A percentile compares a stretch with the other conserved stretches of the same genome.
These are phyloP conservation scores for Singerocomus rubriflavus DNA, from an alignment of 1,284 basidiomycete species.

Conservation along the genomic window DNA sequence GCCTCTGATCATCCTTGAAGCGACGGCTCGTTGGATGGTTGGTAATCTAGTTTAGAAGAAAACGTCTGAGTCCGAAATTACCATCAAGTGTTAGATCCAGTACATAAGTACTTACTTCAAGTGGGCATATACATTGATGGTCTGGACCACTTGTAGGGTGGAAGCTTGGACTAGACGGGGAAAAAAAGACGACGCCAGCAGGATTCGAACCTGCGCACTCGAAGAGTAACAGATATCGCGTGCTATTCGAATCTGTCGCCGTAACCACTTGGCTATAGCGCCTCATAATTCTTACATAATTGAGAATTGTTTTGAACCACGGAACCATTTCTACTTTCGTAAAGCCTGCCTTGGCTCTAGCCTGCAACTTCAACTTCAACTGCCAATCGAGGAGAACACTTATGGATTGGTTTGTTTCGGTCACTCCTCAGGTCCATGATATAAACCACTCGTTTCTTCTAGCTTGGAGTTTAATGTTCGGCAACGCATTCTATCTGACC, in stretches of 20 bases:
- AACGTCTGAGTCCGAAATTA: too few species aligned
- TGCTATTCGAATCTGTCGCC: constrained; percentile 52
- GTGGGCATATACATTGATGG: too few species aligned
- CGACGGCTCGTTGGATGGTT: not conserved
- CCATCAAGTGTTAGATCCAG: too few species aligned
- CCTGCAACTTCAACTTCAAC: not conserved
- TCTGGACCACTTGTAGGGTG: too few species aligned
- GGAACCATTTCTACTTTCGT: constrained; percentile 5
- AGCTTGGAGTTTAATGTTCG: constrained; percentile 78
- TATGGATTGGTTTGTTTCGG: constrained; percentile 31
- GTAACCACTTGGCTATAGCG: constrained; percentile 57
- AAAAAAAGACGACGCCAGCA: constrained; percentile 36
- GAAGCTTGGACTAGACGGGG: too few species aligned
- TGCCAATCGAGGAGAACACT: not conserved
- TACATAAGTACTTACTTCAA: too few species aligned
- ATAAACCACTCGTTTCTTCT: not conserved
- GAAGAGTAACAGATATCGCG: constrained; percentile 40
- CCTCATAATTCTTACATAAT: not conserved
- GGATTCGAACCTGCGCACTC: constrained; percentile 42
- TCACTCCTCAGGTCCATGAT: not conserved
- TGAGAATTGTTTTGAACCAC: constrained; percentile 1
- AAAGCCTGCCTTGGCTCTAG: not conserved
- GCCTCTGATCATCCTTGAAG: constrained; percentile 8
- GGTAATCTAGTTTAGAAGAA: too few species aligned
- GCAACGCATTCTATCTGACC: constrained; percentile 76